A percentile compares a stretch with the other conserved stretches of the same genome.
Evolutionary conservation across 176 grass and related monocot species (phyloP).

Genomic region (Cymbopogon citratus): DNA sequence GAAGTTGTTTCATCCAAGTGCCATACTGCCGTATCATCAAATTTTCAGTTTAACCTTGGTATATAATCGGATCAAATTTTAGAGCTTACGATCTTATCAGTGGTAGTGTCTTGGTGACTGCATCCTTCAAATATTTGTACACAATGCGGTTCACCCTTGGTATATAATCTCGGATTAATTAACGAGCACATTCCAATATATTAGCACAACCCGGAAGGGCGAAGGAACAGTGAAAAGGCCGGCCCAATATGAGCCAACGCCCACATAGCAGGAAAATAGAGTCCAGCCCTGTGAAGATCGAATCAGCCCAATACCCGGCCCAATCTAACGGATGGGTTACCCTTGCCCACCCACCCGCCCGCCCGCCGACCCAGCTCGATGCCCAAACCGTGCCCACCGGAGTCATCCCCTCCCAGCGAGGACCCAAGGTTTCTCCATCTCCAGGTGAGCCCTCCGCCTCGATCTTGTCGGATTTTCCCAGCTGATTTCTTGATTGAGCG

Average conservation of each 20-base stretch:
- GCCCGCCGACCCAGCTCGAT: conserved; percentile 31
- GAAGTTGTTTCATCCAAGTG: neutral
- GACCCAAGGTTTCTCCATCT: neutral
- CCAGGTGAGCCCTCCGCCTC: conserved; percentile 24
- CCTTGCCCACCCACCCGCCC: conserved; percentile 19
- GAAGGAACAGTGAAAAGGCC: neutral
- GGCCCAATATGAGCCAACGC: neutral
- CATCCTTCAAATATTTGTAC: neutral
- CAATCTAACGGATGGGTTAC: conserved; percentile 19
- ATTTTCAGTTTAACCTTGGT: no score
- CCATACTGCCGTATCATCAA: neutral
- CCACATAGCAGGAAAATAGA: neutral
- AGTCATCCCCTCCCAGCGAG: conserved; percentile 13
- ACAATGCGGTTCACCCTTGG: neutral
- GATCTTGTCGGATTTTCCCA: neutral
- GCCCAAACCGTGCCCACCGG: conserved; percentile 31
- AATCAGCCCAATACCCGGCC: conserved; percentile 7
- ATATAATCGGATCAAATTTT: no score
- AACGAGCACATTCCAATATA: neutral
- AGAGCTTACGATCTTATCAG: no score
- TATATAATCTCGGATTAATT: neutral
- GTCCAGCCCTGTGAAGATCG: neutral
- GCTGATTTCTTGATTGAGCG: neutral
- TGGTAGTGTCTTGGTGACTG: neutral
- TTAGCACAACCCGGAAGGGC: neutral